phyloP scores from a whole-genome alignment of 371 early-diverging fungal species.

The Encephalitozoon cuniculi region DNA sequence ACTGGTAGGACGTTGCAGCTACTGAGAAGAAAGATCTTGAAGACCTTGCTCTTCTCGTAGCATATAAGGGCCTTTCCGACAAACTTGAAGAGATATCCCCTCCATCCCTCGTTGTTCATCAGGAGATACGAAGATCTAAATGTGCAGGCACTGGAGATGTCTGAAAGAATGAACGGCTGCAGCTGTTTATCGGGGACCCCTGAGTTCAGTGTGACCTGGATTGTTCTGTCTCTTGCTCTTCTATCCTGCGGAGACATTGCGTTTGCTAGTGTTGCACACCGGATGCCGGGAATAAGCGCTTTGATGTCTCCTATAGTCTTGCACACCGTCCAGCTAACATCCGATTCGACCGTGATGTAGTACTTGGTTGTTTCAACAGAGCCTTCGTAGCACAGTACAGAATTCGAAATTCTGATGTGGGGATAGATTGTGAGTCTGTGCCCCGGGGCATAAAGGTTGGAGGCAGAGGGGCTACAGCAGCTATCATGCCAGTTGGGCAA shows the following conservation, averaged over 20 bases:
- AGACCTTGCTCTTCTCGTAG: slow-evolving; percentile 12
- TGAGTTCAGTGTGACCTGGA: neutral
- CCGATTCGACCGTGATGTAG: neutral
- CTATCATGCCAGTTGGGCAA: neutral
- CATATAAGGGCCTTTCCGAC: slow-evolving; percentile 31
- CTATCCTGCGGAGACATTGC: neutral
- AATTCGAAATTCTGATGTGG: neutral
- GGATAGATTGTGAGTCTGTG: neutral
- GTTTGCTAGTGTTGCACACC: neutral
- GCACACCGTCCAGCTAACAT: neutral
- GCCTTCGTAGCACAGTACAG: neutral
- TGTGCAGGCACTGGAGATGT: neutral
- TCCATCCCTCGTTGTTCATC: slow-evolving; percentile 7
- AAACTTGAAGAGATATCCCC: slow-evolving; percentile 15
- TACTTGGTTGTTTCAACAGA: neutral
- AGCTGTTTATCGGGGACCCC: neutral
- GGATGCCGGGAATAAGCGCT: neutral
- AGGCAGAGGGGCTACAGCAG: neutral
- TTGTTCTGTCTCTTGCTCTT: neutral
- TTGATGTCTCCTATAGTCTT: neutral
- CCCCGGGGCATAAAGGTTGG: neutral
- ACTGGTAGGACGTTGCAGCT: neutral
- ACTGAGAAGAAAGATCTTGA: slow-evolving; percentile 8
- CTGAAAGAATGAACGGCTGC: slow-evolving; percentile 17
- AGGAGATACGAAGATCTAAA: slow-evolving; percentile 13